Percentiles rank a stretch among this genome's conserved stretches.
Conservation (phyloP, 129 eudicot genomes). For the Flaveria trinervia region DNA sequence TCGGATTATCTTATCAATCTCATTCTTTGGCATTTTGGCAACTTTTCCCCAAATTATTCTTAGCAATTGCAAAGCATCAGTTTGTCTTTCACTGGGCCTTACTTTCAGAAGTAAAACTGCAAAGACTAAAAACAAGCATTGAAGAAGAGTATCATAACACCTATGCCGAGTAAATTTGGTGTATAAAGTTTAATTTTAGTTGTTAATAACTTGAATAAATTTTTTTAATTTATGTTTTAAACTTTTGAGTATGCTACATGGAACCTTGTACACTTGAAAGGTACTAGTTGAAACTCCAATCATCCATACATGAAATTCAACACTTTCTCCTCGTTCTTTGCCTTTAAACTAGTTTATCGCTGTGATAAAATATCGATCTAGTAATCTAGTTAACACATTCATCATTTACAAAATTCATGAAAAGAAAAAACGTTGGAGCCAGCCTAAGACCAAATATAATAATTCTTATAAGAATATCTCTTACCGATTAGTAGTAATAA, state of each 20-base stretch:
- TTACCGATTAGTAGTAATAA: too few species aligned
- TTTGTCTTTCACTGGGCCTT: not conserved
- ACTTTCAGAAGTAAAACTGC: conserved; percentile 14
- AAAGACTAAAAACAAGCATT: conserved; percentile 25
- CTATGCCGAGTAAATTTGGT: not conserved
- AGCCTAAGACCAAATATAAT: too few species aligned
- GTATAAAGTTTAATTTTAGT: conserved; percentile 3
- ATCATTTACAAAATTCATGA: not conserved
- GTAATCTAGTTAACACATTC: not conserved
- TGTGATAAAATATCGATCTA: not conserved
- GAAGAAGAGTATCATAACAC: not conserved
- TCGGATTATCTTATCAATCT: not conserved
- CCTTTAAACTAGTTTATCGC: conserved; percentile 2
- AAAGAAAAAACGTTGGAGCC: not conserved
- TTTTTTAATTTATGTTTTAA: not conserved
- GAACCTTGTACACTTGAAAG: not conserved
- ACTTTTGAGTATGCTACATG: not conserved
- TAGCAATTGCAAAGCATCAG: not conserved
- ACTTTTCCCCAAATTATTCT: not conserved
- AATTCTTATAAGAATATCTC: too few species aligned
- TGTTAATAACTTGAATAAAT: not conserved
- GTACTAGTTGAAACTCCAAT: not conserved
- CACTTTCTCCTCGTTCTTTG: too few species aligned
- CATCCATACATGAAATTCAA: too few species aligned
- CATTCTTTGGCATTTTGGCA: not conserved